phyloP scores from a whole-genome alignment of 1,284 basidiomycete genomes.

The Ceratobasidium sp. region DNA sequence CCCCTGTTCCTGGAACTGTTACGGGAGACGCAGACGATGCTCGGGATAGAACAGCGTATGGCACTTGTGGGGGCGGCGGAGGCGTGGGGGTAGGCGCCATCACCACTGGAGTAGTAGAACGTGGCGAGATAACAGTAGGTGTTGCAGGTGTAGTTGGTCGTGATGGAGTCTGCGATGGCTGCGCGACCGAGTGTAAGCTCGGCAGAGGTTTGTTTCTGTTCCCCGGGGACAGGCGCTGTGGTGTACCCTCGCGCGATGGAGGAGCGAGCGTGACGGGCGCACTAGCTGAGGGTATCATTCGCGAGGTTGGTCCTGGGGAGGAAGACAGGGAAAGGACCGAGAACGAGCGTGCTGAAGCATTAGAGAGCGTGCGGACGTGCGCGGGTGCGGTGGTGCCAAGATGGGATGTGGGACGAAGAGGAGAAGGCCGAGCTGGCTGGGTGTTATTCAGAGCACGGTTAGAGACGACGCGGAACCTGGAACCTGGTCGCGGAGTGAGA shows the following conservation, averaged over 20 bases:
- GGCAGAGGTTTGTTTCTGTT: constrained; percentile 39
- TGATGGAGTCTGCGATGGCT: not conserved
- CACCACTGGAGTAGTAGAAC: constrained; percentile 18
- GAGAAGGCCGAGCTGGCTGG: constrained; percentile 41
- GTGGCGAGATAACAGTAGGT: constrained; percentile 11
- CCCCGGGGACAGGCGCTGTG: constrained; percentile 34
- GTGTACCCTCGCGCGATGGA: constrained; percentile 25
- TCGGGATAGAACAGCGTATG: constrained; percentile 22
- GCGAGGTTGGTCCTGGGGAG: constrained; percentile 34
- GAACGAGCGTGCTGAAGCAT: constrained; percentile 37
- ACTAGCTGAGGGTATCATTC: constrained; percentile 34
- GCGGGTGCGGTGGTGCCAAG: not conserved
- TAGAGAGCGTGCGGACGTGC: constrained; percentile 26
- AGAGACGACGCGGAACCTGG: constrained; percentile 48
- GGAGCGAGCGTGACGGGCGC: constrained; percentile 25
- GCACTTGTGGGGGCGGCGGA: constrained; percentile 12
- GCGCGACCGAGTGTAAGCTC: not conserved
- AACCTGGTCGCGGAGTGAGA: constrained; percentile 45
- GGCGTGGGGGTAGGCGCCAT: constrained; percentile 28
- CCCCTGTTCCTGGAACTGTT: constrained; percentile 3
- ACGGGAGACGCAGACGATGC: constrained; percentile 36
- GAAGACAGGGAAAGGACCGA: constrained; percentile 26
- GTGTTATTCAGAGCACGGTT: constrained; percentile 43
- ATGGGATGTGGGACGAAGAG: constrained; percentile 30
- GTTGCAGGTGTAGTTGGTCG: not conserved